These are phyloP conservation scores for Allium fistulosum DNA, from an alignment of 106 monocot genomes.

Conservation along the genomic window DNA sequence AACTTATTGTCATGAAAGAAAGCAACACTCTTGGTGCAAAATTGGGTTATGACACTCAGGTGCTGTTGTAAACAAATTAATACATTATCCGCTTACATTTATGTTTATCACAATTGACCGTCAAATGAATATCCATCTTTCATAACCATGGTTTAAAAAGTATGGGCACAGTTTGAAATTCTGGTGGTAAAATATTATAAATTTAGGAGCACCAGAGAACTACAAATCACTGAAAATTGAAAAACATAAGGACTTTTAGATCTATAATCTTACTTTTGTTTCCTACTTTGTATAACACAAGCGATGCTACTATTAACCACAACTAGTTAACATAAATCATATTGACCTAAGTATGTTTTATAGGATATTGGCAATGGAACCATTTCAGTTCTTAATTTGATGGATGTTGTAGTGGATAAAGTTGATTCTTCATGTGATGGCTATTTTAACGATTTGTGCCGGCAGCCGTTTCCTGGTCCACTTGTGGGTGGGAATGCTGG, in stretches of 20 bases:
- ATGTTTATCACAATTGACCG: background rate
- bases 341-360: slow-evolving; percentile 2
- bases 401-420: slow-evolving; percentile 52
- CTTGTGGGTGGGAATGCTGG: slow-evolving; percentile 82
- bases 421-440: slow-evolving; percentile 14
- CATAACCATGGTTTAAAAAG: background rate
- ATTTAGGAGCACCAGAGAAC: background rate
- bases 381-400: slow-evolving; percentile 56
- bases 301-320: background rate
- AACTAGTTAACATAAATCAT: background rate
- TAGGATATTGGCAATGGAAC: slow-evolving; percentile 33
- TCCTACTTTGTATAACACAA: background rate
- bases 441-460: slow-evolving; percentile 64
- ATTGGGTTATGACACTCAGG: slow-evolving; percentile 48
- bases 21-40: slow-evolving; percentile 27
- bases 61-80: slow-evolving; percentile 4
- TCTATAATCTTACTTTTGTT: background rate
- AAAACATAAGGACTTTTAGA: too few species aligned
- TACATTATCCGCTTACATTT: background rate
- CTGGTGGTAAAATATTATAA: background rate
- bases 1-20: slow-evolving; percentile 77
- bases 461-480: slow-evolving; percentile 83
- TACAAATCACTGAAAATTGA: too few species aligned
- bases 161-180: too few species aligned
- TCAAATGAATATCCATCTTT: too few species aligned